A percentile compares a stretch with the other conserved stretches of the same genome.
These are phyloP conservation scores for Pilatotrama ljubarskyi DNA, from an alignment of 768 basidiomycete genomes.

Conservation along the genomic window DNA sequence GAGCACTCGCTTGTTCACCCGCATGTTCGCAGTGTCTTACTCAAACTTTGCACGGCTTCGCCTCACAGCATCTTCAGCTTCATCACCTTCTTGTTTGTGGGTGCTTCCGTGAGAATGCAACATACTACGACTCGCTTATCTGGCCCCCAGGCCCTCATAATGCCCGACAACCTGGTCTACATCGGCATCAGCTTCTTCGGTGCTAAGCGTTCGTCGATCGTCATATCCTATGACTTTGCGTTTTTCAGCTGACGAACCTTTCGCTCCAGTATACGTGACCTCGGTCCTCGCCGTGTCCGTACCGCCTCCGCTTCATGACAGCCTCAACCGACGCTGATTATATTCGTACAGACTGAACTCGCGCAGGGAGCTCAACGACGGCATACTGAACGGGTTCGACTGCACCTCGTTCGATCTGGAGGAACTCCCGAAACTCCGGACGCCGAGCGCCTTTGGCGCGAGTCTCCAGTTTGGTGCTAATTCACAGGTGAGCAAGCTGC, in stretches of 20 bases:
- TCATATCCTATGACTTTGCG: no score
- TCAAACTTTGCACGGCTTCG: no score
- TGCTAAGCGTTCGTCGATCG: background rate
- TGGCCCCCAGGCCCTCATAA: background rate
- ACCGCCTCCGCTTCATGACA: background rate
- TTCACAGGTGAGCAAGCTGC: no score
- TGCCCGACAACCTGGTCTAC: constrained; percentile 3
- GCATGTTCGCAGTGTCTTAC: no score
- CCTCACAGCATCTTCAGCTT: background rate
- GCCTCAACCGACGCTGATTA: background rate
- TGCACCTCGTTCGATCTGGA: background rate
- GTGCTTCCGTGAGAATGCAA: background rate
- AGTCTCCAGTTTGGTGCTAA: no score
- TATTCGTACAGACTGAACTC: background rate
- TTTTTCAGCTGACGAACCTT: background rate
- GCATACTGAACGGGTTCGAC: background rate
- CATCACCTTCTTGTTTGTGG: background rate
- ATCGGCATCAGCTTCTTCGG: constrained; percentile 2
- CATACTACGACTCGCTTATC: background rate
- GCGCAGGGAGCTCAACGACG: background rate
- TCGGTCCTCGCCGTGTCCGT: constrained; percentile 3
- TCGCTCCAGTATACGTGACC: background rate
- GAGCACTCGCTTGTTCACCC: no score
- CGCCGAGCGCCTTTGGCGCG: background rate
- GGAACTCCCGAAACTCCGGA: background rate